Percentiles rank a stretch among this genome's conserved stretches.
These are phyloP conservation scores for Acanthamoeba sp. DNA, from an alignment of 208 protist genomes.

Conservation along the genomic window DNA sequence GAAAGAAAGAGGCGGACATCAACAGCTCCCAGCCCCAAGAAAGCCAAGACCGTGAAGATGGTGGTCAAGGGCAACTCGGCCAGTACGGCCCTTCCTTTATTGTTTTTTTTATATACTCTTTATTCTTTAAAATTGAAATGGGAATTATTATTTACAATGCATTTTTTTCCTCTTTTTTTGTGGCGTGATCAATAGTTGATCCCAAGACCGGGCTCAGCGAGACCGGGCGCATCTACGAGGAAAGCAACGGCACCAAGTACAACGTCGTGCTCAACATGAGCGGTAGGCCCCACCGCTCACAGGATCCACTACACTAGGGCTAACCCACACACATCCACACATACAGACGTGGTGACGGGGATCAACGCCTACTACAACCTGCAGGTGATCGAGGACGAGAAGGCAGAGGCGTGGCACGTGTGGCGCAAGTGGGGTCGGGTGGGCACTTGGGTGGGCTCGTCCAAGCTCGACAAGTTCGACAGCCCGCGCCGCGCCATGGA, in stretches of 20 bases:
- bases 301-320: not conserved
- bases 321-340: not conserved
- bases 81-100: not conserved
- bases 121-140: no score
- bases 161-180: not conserved
- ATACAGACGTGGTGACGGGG: not conserved
- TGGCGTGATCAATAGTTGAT: conserved; percentile 16
- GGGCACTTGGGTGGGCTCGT: not conserved
- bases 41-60: conserved; percentile 50
- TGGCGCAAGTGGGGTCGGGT: conserved; percentile 78
- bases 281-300: not conserved
- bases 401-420: conserved; percentile 14
- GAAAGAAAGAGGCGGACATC: not conserved
- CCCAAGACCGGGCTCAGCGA: conserved; percentile 65
- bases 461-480: conserved; percentile 66
- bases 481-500: not conserved
- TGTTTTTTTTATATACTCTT: no score
- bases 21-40: not conserved
- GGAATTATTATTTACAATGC: no score
- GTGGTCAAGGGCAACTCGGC: conserved; percentile 78
- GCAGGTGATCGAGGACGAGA: conserved; percentile 73
- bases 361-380: conserved; percentile 76
- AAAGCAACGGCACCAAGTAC: not conserved
- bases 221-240: conserved; percentile 65
- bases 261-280: conserved; percentile 74